phyloP scores from a whole-genome alignment of 108 stramenopile genomes.

The Fragilaria crotonensis region DNA sequence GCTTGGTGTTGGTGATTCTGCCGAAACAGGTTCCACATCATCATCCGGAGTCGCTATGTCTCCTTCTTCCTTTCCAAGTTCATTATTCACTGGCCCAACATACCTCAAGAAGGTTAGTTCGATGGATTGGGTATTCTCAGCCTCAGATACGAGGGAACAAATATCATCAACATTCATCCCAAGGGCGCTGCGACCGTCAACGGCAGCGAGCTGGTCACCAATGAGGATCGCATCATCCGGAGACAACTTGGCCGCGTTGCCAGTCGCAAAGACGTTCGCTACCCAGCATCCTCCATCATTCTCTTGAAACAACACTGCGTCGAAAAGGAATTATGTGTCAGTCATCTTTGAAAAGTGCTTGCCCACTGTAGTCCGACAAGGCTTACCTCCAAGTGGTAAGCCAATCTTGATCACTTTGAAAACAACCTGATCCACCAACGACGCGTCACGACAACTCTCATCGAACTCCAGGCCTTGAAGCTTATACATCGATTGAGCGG shows the following conservation, averaged over 20 bases:
- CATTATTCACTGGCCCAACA: constrained; percentile 40
- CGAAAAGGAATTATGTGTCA: neutral
- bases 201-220: constrained; percentile 76
- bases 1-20: too few species aligned
- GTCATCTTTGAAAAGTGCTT: neutral
- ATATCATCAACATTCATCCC: constrained; percentile 70
- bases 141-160: constrained; percentile 32
- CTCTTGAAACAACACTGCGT: constrained; percentile 52
- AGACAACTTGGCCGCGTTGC: constrained; percentile 38
- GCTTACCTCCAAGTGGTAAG: constrained; percentile 71
- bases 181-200: constrained; percentile 56
- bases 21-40: too few species aligned
- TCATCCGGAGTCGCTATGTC: too few species aligned
- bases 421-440: constrained; percentile 41
- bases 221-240: constrained; percentile 38
- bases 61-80: neutral
- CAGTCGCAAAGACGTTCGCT: constrained; percentile 53
- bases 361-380: neutral
- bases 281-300: constrained; percentile 69
- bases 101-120: constrained; percentile 72
- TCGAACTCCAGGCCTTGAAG: constrained; percentile 52
- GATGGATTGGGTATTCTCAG: constrained; percentile 24
- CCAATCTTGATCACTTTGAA: constrained; percentile 50
- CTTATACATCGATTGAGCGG: constrained; percentile 61
- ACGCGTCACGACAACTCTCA: constrained; percentile 44